phyloP scores from a whole-genome alignment of 768 basidiomycete species.

The Boletellus emodensis region DNA sequence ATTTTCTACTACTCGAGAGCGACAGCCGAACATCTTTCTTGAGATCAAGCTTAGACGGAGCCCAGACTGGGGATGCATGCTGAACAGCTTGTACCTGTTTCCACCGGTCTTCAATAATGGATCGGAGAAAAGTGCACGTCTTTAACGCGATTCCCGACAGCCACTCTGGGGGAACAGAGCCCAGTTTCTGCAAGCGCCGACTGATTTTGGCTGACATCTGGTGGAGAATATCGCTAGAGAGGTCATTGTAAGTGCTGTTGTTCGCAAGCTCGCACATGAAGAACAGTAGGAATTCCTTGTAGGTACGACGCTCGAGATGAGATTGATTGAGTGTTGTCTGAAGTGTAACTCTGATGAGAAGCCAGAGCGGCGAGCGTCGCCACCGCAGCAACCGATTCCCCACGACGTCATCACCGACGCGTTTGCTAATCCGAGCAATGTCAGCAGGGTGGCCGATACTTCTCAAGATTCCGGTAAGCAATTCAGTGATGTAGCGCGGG shows the following conservation, averaged over 20 bases:
- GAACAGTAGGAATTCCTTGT: slow-evolving; percentile 50
- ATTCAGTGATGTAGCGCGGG: slow-evolving; percentile 43
- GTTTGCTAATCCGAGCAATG: not conserved
- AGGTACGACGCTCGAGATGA: slow-evolving; percentile 18
- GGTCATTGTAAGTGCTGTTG: slow-evolving; percentile 8
- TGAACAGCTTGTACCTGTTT: slow-evolving; percentile 24
- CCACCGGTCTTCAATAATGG: slow-evolving; percentile 34
- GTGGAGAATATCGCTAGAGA: slow-evolving; percentile 26
- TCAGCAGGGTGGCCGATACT: slow-evolving; percentile 23
- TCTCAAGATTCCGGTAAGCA: slow-evolving; percentile 43
- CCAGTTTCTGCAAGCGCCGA: not conserved
- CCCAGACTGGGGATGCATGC: slow-evolving; percentile 26
- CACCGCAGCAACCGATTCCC: slow-evolving; percentile 23
- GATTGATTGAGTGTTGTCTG: slow-evolving; percentile 27
- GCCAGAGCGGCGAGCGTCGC: slow-evolving; percentile 37
- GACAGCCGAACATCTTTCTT: slow-evolving; percentile 31
- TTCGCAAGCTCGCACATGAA: slow-evolving; percentile 31
- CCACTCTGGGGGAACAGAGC: not conserved
- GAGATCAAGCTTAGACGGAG: slow-evolving; percentile 26
- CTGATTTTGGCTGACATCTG: slow-evolving; percentile 2
- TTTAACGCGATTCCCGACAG: slow-evolving; percentile 1
- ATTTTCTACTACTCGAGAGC: slow-evolving; percentile 27
- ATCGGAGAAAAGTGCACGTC: slow-evolving; percentile 22
- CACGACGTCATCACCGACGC: not conserved
- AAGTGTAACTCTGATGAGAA: slow-evolving; percentile 17